phyloP scores from a whole-genome alignment of 2,329 filamentous ascomycete genomes.

The Penicillium hesseltinei region DNA sequence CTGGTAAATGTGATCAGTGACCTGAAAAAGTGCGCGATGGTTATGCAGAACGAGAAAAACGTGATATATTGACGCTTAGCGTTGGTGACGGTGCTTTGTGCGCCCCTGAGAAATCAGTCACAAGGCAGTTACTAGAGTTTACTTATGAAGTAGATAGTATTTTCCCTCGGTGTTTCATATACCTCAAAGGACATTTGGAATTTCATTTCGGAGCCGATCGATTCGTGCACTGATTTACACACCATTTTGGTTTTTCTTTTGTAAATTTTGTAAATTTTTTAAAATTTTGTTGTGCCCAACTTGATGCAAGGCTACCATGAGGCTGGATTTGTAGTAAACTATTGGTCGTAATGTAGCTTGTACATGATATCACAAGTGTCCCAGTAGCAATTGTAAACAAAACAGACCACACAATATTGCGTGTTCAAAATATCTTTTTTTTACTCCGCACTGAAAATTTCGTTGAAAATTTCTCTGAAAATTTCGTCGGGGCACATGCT shows the following conservation, averaged over 20 bases:
- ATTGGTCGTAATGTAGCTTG: not conserved
- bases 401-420: not conserved
- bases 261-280: not conserved
- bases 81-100: constrained; percentile 3
- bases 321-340: not conserved
- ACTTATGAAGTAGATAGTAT: constrained; percentile 9
- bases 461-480: no score
- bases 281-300: not conserved
- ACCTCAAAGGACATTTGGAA: constrained; percentile 7
- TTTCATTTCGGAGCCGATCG: constrained; percentile 4
- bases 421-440: not conserved
- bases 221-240: not conserved
- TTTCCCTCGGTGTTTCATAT: constrained; percentile 8
- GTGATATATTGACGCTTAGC: constrained; percentile 10
- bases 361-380: not conserved
- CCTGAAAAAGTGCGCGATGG: constrained; percentile 3
- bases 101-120: constrained; percentile 1
- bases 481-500: not conserved
- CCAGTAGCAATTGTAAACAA: not conserved
- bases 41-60: constrained; percentile 7
- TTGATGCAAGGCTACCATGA: not conserved
- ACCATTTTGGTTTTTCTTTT: not conserved
- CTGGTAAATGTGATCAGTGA: constrained; percentile 6
- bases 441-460: not conserved
- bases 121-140: constrained; percentile 2